Percentiles rank a stretch among this genome's conserved stretches.
Conservation (phyloP, 2,329 filamentous ascomycete species). For the Fusarium dimerum region DNA sequence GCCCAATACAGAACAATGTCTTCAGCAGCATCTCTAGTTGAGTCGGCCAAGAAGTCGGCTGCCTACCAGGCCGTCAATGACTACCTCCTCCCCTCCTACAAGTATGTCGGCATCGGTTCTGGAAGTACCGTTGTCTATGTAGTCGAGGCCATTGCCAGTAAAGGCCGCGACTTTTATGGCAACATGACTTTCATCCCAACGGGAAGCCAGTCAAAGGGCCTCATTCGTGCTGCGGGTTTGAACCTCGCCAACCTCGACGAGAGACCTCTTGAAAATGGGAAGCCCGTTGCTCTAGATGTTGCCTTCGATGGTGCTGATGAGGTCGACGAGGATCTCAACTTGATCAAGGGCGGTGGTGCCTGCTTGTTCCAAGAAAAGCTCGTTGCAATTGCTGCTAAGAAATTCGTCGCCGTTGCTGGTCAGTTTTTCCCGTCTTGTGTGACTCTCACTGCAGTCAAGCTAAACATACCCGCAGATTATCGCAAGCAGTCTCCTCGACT, state of each 20-base stretch:
- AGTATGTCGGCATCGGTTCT: constrained; percentile 76
- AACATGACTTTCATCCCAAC: constrained; percentile 88
- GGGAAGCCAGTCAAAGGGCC: constrained; percentile 84
- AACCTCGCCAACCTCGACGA: constrained; percentile 77
- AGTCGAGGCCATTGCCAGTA: constrained; percentile 74
- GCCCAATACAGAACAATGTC: constrained; percentile 34
- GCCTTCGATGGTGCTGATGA: constrained; percentile 97
- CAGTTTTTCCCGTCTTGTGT: constrained; percentile 27
- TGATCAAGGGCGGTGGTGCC: constrained; percentile 97
- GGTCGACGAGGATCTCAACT: constrained; percentile 91
- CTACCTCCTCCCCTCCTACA: constrained; percentile 64
- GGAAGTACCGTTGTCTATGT: constrained; percentile 83
- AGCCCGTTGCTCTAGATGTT: constrained; percentile 69
- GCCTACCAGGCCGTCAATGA: constrained; percentile 74
- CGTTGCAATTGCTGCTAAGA: constrained; percentile 79
- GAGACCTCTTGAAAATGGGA: constrained; percentile 52
- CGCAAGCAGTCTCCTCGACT: constrained; percentile 83
- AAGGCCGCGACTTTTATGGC: constrained; percentile 54
- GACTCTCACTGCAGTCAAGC: constrained; percentile 1
- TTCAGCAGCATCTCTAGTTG: constrained; percentile 50
- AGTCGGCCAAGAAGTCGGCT: constrained; percentile 74
- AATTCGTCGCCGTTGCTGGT: constrained; percentile 87
- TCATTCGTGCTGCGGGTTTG: constrained; percentile 79
- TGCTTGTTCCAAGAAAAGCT: constrained; percentile 98
- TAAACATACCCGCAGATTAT: constrained; percentile 61